Evolutionary conservation across 176 grass and related monocot species (phyloP).

Genomic region (Luzula sylvatica): DNA sequence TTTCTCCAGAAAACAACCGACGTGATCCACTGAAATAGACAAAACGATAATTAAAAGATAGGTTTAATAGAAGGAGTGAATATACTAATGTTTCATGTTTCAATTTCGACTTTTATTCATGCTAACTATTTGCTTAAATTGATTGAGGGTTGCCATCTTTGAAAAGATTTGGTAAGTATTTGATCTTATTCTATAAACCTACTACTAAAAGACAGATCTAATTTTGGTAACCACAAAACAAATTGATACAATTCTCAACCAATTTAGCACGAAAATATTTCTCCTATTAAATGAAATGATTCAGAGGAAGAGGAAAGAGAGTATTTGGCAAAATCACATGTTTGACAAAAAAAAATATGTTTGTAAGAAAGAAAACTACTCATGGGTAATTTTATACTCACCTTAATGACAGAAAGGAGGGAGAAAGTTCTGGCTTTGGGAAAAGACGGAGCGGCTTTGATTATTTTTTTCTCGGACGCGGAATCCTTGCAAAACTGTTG

Average conservation of each 20-base stretch:
- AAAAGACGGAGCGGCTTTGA: conserved; percentile 8
- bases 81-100: no score
- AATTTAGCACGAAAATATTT: no score
- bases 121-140: no score
- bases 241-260: no score
- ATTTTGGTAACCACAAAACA: no score
- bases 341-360: conserved; percentile 1
- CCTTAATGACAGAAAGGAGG: conserved; percentile 24
- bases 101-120: no score
- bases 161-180: no score
- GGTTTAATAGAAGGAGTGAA: not conserved
- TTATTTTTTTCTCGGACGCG: not conserved
- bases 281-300: not conserved
- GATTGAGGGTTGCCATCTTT: no score
- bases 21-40: conserved; percentile 19
- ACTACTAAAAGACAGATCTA: no score
- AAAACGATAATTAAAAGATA: not conserved
- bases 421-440: conserved; percentile 20
- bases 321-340: not conserved
- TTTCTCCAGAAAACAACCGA: conserved; percentile 28
- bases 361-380: not conserved
- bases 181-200: no score
- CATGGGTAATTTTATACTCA: not conserved
- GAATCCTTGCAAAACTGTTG: conserved; percentile 22
- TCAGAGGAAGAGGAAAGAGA: not conserved